Conservation (phyloP, 1,284 basidiomycete species). For the Cutaneotrichosporon sp. region DNA sequence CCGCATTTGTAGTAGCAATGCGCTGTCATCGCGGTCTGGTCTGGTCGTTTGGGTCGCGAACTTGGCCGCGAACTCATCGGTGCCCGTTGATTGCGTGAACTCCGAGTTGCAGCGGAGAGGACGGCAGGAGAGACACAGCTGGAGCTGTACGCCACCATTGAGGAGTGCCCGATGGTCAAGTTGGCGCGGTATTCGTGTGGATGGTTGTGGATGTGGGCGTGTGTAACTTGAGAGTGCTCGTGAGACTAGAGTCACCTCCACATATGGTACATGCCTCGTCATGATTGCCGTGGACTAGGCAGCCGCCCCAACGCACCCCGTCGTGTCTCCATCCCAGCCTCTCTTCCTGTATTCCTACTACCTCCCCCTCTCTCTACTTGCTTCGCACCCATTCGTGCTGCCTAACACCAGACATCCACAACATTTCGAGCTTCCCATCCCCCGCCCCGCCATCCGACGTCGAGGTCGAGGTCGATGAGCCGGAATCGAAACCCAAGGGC, state of each 20-base stretch:
- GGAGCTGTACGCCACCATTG: background rate
- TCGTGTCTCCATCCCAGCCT: background rate
- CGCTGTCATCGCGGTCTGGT: background rate
- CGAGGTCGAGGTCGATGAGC: background rate
- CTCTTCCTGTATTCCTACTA: background rate
- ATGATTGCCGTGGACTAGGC: background rate
- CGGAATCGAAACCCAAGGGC: background rate
- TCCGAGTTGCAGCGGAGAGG: background rate
- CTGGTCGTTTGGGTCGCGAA: background rate
- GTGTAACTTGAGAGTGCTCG: background rate
- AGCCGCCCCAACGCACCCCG: background rate
- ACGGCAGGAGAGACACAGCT: background rate
- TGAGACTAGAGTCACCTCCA: background rate
- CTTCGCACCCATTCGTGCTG: background rate
- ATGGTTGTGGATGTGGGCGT: background rate
- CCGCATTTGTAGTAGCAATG: slow-evolving; percentile 2
- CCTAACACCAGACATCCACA: slow-evolving; percentile 35
- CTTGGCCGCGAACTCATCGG: background rate
- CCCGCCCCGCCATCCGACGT: slow-evolving; percentile 37
- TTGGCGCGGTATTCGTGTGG: background rate
- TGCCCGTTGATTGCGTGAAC: background rate
- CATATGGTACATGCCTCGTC: background rate
- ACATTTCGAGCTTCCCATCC: slow-evolving; percentile 37
- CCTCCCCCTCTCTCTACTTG: background rate
- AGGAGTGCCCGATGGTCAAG: background rate